Percentiles rank a stretch among this genome's conserved stretches.
phyloP scores from a whole-genome alignment of 2,329 filamentous ascomycete species.

The Aspergillus viridinutans region DNA sequence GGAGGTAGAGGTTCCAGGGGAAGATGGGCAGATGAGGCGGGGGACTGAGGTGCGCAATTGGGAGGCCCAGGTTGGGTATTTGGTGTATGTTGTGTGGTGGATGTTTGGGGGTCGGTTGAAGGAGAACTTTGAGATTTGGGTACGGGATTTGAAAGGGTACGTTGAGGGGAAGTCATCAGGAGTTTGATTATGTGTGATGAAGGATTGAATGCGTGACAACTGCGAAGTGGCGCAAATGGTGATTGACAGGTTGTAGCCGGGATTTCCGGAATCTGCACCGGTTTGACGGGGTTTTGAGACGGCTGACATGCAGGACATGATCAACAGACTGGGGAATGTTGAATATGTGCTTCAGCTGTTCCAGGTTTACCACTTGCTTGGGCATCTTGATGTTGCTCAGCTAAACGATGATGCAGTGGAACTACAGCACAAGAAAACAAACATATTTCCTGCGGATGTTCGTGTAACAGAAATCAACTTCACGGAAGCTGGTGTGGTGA shows the following conservation, averaged over 20 bases:
- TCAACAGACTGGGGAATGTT: not conserved
- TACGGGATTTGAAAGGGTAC: slow-evolving; percentile 38
- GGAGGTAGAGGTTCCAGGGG: slow-evolving; percentile 26
- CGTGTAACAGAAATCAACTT: not conserved
- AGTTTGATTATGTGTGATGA: not conserved
- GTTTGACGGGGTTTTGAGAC: not conserved
- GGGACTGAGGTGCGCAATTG: slow-evolving; percentile 39
- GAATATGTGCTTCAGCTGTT: not conserved
- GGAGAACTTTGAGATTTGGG: slow-evolving; percentile 40
- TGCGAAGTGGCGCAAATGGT: not conserved
- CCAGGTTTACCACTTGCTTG: not conserved
- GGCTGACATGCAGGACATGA: not conserved
- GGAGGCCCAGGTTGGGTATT: slow-evolving; percentile 42
- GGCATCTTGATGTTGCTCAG: not conserved
- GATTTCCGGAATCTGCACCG: not conserved
- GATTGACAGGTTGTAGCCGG: not conserved
- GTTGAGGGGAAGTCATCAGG: slow-evolving; percentile 24
- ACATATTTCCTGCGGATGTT: not conserved
- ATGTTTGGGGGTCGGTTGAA: slow-evolving; percentile 37
- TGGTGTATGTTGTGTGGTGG: slow-evolving; percentile 41
- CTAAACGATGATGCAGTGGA: not conserved
- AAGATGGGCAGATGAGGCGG: slow-evolving; percentile 8
- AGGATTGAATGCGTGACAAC: not conserved
- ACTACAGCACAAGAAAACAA: not conserved
- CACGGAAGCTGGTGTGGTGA: not conserved